phyloP scores from a whole-genome alignment of 108 stramenopile genomes.

The Mayamaea pseudoterrestris region DNA sequence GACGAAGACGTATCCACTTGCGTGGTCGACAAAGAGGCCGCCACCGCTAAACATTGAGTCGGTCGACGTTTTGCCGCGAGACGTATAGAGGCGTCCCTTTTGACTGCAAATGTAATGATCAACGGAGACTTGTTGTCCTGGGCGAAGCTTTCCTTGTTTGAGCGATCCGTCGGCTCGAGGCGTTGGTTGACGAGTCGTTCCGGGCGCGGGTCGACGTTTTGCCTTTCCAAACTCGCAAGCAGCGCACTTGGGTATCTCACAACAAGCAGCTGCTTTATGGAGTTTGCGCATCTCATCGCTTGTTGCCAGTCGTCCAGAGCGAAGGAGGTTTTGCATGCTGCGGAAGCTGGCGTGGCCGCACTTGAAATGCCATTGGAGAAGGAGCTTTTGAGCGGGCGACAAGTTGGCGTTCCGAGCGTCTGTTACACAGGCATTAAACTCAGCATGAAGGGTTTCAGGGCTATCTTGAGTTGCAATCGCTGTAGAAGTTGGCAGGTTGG shows the following conservation, averaged over 20 bases:
- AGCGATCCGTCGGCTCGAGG: slow-evolving; percentile 5
- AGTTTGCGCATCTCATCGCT: too few species aligned
- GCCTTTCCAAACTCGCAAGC: slow-evolving; percentile 8
- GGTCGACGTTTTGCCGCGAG: not conserved
- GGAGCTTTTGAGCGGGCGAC: too few species aligned
- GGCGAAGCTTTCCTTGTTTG: slow-evolving; percentile 8
- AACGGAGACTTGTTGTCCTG: slow-evolving; percentile 24
- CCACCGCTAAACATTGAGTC: slow-evolving; percentile 11
- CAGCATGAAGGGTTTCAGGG: too few species aligned
- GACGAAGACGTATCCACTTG: slow-evolving; percentile 8
- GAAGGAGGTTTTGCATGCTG: too few species aligned
- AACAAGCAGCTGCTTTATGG: not conserved
- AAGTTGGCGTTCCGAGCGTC: too few species aligned
- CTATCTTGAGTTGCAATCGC: too few species aligned
- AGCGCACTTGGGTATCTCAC: slow-evolving; percentile 4
- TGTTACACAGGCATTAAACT: too few species aligned
- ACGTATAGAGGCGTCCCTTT: slow-evolving; percentile 12
- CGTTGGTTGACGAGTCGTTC: not conserved
- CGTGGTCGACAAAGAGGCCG: slow-evolving; percentile 20
- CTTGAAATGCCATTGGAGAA: too few species aligned
- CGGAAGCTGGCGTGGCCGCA: too few species aligned
- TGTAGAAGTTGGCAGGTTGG: too few species aligned
- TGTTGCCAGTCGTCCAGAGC: too few species aligned
- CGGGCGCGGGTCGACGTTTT: not conserved
- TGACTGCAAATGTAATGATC: slow-evolving; percentile 19